Conservation (phyloP, 257 asterid species). For the Schizonepeta tenuifolia region DNA sequence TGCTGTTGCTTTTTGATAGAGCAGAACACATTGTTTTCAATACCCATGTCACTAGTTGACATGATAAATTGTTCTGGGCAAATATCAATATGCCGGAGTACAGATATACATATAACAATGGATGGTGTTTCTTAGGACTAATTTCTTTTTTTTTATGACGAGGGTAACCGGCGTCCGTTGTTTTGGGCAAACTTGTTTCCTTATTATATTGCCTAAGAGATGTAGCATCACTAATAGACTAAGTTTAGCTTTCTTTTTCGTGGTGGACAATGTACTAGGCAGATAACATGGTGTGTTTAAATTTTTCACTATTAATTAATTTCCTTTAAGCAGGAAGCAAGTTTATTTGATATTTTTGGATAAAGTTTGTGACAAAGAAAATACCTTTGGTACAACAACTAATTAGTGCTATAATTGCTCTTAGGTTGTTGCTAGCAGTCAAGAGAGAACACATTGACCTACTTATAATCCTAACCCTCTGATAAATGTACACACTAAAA, state of each 20-base stretch:
- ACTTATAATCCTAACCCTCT: background rate
- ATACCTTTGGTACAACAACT: background rate
- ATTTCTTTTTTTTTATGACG: no score
- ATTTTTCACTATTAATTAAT: no score
- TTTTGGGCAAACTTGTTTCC: conserved; percentile 8
- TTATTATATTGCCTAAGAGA: background rate
- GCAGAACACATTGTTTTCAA: no score
- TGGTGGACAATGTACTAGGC: background rate
- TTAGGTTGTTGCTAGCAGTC: background rate
- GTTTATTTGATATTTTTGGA: background rate
- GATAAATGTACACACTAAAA: background rate
- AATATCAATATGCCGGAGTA: no score
- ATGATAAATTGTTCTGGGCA: background rate
- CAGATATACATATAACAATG: no score
- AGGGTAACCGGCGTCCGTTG: background rate
- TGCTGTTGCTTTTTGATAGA: background rate
- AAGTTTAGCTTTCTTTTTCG: background rate
- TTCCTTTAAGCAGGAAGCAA: background rate
- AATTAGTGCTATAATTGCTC: background rate
- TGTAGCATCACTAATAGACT: background rate
- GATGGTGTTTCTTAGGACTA: no score
- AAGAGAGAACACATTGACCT: background rate
- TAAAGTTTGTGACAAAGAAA: background rate
- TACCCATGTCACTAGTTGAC: background rate
- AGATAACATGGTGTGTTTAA: background rate